Evolutionary conservation across 768 basidiomycete species (phyloP), one percentile per base, ranked within the genome.

Genomic region (Boletus reticuloceps): DNA sequence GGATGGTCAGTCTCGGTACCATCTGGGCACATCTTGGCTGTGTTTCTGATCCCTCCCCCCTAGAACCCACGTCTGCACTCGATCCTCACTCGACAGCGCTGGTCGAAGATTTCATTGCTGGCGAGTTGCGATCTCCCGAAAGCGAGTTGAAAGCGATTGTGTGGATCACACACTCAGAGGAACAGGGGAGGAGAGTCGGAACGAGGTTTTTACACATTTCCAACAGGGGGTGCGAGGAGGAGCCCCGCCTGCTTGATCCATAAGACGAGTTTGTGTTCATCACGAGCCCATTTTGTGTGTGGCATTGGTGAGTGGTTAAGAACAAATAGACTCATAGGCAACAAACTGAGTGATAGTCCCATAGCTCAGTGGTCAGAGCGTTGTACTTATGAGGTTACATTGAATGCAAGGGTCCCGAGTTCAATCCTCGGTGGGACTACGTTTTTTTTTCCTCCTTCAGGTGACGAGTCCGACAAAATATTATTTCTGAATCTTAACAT

Each of bases 61-160:
- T 59, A 95, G 94, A 96, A 70, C 94, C 94, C 2, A 95, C 94
- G 0, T 93, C 90, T 10, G 94, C 94, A 0, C 76, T 96, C 52
- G 94, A 96, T 69, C 75, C 82, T 16, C 79, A 79, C 32, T 81
- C 86, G 1, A 86, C 85, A 14, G 63, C 74, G 14, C 70, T 77
- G 29, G 89, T 96, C 2, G 94, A 96, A 67, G 71, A 77, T 43
- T 79, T 75, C 44, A 72, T 95, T 14, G 55, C 78, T 6, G 66
- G 76, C 9, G 78, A 85, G 51, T 67, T 94, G 36, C 78, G 68
- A 39, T 74, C 77, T 2, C 51, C 71, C 10, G 72, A 80, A 38
- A 75, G 79, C 20, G 72, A 74, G 34, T 70, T 91, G 50, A 89
- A 89, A 66, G 88, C 91, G 0, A 71, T 92, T 39, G 66, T 94